phyloP scores from a whole-genome alignment of 768 basidiomycete species.

The Tulasnella calospora region DNA sequence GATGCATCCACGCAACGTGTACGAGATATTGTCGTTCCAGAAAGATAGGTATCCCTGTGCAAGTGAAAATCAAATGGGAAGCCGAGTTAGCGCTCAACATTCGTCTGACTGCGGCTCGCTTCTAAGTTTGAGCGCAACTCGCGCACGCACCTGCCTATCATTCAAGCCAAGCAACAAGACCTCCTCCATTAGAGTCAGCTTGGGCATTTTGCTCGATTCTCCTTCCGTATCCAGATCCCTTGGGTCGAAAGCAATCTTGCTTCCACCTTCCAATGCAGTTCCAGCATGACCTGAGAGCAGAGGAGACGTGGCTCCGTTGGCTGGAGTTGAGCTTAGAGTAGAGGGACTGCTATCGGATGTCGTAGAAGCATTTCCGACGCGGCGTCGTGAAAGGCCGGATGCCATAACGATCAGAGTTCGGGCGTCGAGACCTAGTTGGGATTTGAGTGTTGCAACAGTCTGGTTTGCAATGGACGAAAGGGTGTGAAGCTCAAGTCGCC shows the following conservation, averaged over 20 bases:
- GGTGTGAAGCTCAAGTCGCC: not conserved
- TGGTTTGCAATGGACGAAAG: not conserved
- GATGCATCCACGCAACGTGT: conserved; percentile 96
- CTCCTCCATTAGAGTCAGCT: conserved; percentile 95
- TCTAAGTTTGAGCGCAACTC: conserved; percentile 28
- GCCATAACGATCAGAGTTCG: conserved; percentile 4
- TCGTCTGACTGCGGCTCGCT: not conserved
- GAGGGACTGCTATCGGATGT: conserved; percentile 8
- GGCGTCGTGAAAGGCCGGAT: conserved; percentile 20
- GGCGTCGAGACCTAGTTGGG: not conserved
- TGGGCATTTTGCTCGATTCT: conserved; percentile 68
- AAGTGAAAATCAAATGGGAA: conserved; percentile 16
- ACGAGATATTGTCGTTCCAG: conserved; percentile 99
- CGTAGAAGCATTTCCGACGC: conserved; percentile 13
- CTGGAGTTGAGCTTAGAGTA: not conserved
- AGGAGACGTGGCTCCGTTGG: conserved; percentile 16
- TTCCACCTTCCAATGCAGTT: conserved; percentile 78
- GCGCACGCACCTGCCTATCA: conserved; percentile 79
- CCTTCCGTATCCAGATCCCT: conserved; percentile 63
- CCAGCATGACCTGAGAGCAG: conserved; percentile 51
- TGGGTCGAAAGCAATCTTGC: conserved; percentile 89
- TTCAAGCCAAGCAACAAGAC: conserved; percentile 89
- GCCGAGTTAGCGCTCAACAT: not conserved
- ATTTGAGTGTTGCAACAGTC: not conserved
- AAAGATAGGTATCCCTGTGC: conserved; percentile 87